Percentiles rank a stretch among this genome's conserved stretches.
phyloP scores from a whole-genome alignment of 306 rosid species.

The Delonix regia region DNA sequence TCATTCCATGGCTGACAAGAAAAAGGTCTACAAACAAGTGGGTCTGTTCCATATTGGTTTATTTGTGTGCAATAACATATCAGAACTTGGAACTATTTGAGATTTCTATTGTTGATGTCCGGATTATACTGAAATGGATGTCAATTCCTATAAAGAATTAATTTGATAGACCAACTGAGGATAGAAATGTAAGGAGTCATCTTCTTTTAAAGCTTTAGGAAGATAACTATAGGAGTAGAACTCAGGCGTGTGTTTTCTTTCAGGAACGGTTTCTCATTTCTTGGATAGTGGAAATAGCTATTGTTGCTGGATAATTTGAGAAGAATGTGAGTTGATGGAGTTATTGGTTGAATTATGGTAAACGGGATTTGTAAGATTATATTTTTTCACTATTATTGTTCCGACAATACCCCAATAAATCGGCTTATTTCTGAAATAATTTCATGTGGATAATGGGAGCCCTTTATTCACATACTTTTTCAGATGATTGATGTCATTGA shows the following conservation, averaged over 20 bases:
- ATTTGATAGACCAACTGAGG: background rate
- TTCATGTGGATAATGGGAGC: constrained; percentile 3
- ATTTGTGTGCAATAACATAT: constrained; percentile 1
- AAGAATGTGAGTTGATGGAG: background rate
- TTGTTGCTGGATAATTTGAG: background rate
- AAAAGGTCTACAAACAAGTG: constrained; percentile 68
- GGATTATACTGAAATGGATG: background rate
- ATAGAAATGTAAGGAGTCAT: background rate
- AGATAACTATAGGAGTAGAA: background rate
- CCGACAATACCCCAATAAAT: background rate
- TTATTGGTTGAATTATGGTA: constrained; percentile 11
- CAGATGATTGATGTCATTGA: background rate
- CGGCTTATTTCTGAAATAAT: background rate
- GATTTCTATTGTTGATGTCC: background rate
- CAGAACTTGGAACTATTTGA: background rate
- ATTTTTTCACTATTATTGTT: background rate
- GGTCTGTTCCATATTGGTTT: constrained; percentile 53
- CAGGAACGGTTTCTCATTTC: background rate
- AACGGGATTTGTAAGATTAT: background rate
- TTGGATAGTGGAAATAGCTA: background rate
- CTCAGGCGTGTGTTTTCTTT: background rate
- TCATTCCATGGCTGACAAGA: constrained; percentile 47
- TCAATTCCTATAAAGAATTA: background rate
- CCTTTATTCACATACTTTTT: background rate
- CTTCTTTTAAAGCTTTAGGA: background rate